Conservation (phyloP, 805 yeast genomes). For the Nakazawaea wyomingensis region DNA sequence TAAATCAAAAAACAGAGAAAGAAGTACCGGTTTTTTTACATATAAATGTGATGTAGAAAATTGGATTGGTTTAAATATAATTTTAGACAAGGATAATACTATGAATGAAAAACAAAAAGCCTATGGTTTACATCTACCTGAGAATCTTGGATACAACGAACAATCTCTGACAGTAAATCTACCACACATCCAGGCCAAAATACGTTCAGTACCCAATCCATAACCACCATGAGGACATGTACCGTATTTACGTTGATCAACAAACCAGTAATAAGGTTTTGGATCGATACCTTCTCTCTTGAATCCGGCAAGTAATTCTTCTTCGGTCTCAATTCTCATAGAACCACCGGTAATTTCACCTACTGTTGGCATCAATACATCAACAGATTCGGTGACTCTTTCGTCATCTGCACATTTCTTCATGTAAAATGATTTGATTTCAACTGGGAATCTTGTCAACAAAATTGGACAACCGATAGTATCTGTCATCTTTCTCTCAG, state of each 20-base stretch:
- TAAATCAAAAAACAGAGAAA: too few relatives aligned
- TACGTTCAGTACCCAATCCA: conserved; percentile 97
- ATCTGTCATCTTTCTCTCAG: conserved; percentile 98
- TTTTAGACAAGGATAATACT: neutral
- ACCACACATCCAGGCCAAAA: conserved; percentile 96
- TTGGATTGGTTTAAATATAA: neutral
- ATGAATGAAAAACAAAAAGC: neutral
- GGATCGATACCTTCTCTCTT: conserved; percentile 86
- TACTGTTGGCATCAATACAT: conserved; percentile 97
- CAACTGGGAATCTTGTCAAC: conserved; percentile 92
- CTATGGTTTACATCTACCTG: conserved; percentile 96
- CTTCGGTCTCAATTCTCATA: conserved; percentile 84
- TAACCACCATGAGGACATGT: conserved; percentile 99
- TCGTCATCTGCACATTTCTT: conserved; percentile 83
- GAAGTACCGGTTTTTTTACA: too few relatives aligned
- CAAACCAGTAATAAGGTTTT: conserved; percentile 90
- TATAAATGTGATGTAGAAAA: too few relatives aligned
- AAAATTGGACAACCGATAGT: conserved; percentile 88
- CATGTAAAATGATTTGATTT: conserved; percentile 98
- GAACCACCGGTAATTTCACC: conserved; percentile 99
- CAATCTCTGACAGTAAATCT: conserved; percentile 98
- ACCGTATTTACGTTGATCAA: conserved; percentile 94
- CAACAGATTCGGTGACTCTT: conserved; percentile 96
- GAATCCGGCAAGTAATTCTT: conserved; percentile 85
- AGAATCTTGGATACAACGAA: conserved; percentile 93